Base-by-base conservation (phyloP, 106 monocot genomes). In the Acorus calamus region DNA sequence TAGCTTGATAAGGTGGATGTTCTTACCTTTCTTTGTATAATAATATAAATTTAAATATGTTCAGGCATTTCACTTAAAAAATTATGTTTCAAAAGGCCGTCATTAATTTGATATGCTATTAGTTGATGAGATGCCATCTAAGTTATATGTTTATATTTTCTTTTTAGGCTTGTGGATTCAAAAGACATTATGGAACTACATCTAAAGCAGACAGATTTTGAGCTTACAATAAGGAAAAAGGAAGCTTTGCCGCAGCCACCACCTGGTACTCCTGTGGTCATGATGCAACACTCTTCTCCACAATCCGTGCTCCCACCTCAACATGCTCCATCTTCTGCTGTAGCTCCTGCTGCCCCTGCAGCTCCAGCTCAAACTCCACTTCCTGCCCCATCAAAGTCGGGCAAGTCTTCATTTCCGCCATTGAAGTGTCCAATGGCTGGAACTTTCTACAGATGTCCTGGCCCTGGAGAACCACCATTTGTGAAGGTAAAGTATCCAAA, bases 381-480 rank as follows among this genome's bases (percentile, higher is more conserved):
- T 46, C 47, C 63, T 43, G 9, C 60, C 7, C 7, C 14, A 4
- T 50, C 73, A 14, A 64, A 28, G 7, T 41, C 66, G 7, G 47
- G 65, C 11, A 74, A 69, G 71, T 80, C 83, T 59, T 88, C 80
- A 8, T 74, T 74, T 73, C 87, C 78, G 46, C 83, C 80, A 69
- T 64, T 83, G 11, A 80, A 83, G 42, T 66, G 83, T 55, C 87
- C 87, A 7, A 83, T 83, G 87, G 72, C 87, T 2, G 87, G 87
- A 56, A 83, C 77, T 43, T 88, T 88, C 52, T 88, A 83, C 59
- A 74, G 80, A 57, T 72, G 75, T 61, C 75, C 87, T 6, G 80
- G 69, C 46, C 87, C 83, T 49, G 87, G 78, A 44, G 51, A 68
- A 28, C 71, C 80, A 3, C 76, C 80, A 49, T 88, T 69, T 71